Evolutionary conservation across 805 yeast genomes (phyloP), one percentile per base, ranked within the genome.

Genomic region (Tetrapisispora fleetii): DNA sequence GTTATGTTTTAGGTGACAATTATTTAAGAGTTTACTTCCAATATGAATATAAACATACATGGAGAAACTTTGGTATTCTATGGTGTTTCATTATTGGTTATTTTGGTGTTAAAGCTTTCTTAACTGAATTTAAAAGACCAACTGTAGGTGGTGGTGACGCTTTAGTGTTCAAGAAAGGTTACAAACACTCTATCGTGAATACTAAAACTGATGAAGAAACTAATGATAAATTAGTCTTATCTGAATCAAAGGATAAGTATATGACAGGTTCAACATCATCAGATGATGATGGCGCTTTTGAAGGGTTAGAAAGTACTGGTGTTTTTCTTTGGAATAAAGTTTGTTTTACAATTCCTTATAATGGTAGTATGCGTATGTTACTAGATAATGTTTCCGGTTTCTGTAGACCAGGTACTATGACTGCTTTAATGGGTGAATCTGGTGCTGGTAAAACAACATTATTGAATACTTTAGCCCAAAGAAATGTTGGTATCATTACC

Each of bases 41-140:
- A 39, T 87, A 81, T 69, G 59, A 60, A 19, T 78, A 73, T 57
- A 53, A 64, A 19, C 86, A 87, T 64, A 73, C 76, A 45, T 87
- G 95, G 95, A 79, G 95, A 70, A 84, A 87, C 63, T 73, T 83
- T 49, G 95, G 89, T 58, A 77, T 83, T 50, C 50, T 77, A 50
- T 60, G 80, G 58, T 86, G 76, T 2, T 81, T 59, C 45, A 37
- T 58, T 37, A 43, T 53, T 19, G 58, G 60, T 24, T 59, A 58
- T 37, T 21, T 58, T 21, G 48, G 45, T 4, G 10, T 56, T 17
- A 59, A 59, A 35, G 52, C 56, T 40, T 10, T 56, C 13, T 24
- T 58, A 2, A 59, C 62, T 30, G 64, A 59, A 46, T 47, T 51
- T 17, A 59, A 56, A 38, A 54, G 56, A 36, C 57, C 62, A 11